Evolutionary conservation across 192 early-diverging fungal species (phyloP).

Genomic region (Umbelopsis isabellina): DNA sequence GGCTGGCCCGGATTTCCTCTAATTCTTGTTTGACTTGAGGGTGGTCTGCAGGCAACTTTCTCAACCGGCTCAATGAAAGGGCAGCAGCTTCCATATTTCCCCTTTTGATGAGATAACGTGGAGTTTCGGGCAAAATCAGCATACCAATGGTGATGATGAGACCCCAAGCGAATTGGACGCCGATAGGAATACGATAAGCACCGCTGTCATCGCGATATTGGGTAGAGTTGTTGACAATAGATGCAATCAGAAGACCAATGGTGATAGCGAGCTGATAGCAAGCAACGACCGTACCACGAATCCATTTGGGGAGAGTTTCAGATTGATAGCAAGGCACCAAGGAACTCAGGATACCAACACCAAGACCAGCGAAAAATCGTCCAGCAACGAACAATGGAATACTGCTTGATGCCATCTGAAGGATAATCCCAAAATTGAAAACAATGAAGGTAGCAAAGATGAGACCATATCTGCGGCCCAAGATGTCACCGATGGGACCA

Average conservation of each 20-base stretch:
- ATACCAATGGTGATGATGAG: constrained; percentile 69
- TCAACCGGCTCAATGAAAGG: constrained; percentile 45
- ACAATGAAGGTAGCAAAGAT: constrained; percentile 26
- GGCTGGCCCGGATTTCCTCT: constrained; percentile 13
- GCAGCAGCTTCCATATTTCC: constrained; percentile 67
- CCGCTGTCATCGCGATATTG: constrained; percentile 26
- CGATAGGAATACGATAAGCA: constrained; percentile 68
- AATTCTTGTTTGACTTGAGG: constrained; percentile 1
- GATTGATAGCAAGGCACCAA: constrained; percentile 52
- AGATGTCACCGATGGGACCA: constrained; percentile 34
- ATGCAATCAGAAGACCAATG: constrained; percentile 18
- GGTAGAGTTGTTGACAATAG: constrained; percentile 22
- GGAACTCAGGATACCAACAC: constrained; percentile 43
- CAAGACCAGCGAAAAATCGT: constrained; percentile 45
- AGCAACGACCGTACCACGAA: constrained; percentile 46
- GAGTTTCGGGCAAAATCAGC: constrained; percentile 80
- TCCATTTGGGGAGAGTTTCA: constrained; percentile 46
- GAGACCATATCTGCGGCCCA: constrained; percentile 41
- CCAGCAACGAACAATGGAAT: constrained; percentile 36
- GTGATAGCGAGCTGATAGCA: constrained; percentile 52
- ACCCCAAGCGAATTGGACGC: constrained; percentile 79
- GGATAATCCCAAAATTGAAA: constrained; percentile 34
- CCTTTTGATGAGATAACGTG: constrained; percentile 75
- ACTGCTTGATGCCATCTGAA: constrained; percentile 36
- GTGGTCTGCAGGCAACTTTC: constrained; percentile 14